A percentile compares a stretch with the other conserved stretches of the same genome.
These are phyloP conservation scores for Hortaea sp. DNA, from an alignment of 2,329 filamentous ascomycete species.

Conservation along the genomic window DNA sequence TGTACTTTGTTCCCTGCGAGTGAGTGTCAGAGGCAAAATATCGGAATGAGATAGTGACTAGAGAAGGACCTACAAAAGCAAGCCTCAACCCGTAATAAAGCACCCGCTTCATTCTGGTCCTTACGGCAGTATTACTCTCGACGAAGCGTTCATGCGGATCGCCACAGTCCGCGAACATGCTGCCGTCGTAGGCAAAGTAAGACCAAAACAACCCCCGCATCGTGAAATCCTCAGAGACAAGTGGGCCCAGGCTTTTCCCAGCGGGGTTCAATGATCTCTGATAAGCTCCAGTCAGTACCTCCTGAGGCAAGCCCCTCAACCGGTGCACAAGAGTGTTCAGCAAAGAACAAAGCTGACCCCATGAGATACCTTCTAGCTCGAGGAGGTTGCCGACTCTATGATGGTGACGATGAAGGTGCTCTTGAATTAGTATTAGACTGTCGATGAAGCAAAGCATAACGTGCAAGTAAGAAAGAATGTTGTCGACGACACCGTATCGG, in stretches of 20 bases:
- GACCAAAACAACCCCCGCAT: slow-evolving; percentile 53
- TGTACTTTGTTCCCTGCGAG: not conserved
- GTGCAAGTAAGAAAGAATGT: slow-evolving; percentile 53
- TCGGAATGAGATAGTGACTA: not conserved
- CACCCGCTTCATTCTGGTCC: not conserved
- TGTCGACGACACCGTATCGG: slow-evolving; percentile 26
- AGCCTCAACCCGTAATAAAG: slow-evolving; percentile 5
- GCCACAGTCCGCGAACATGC: slow-evolving; percentile 48
- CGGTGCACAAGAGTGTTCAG: slow-evolving; percentile 39
- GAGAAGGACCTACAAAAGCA: slow-evolving; percentile 1
- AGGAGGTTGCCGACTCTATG: not conserved
- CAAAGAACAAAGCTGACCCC: slow-evolving; percentile 41
- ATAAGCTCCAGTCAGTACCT: slow-evolving; percentile 21
- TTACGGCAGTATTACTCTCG: slow-evolving; percentile 1
- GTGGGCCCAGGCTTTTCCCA: slow-evolving; percentile 26
- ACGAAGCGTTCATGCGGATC: slow-evolving; percentile 1
- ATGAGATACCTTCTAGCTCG: slow-evolving; percentile 20
- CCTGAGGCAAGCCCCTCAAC: slow-evolving; percentile 19
- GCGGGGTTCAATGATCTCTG: slow-evolving; percentile 29
- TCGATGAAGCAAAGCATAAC: slow-evolving; percentile 42
- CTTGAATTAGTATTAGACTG: not conserved
- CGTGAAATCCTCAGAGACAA: slow-evolving; percentile 52
- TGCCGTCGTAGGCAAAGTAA: slow-evolving; percentile 44
- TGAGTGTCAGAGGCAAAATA: not conserved
- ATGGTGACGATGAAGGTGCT: not conserved